These are phyloP conservation scores for Heliamphora pulchella DNA, from an alignment of 179 eudicot genomes.

Conservation along the genomic window DNA sequence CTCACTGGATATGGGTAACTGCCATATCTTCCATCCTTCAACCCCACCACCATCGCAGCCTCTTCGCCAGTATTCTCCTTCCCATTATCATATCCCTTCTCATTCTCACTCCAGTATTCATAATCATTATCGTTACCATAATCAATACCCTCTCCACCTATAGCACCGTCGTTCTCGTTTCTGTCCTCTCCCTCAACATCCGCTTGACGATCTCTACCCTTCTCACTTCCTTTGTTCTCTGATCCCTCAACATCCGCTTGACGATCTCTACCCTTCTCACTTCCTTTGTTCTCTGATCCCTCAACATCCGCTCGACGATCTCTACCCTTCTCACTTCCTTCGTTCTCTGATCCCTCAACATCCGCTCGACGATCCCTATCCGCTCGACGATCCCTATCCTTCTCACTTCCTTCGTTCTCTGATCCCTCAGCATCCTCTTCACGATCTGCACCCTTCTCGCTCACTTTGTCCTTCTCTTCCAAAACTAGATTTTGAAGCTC, in stretches of 20 bases:
- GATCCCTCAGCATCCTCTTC: too few species aligned
- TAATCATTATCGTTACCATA: not conserved
- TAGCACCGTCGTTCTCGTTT: conserved; percentile 1
- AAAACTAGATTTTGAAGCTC: conserved; percentile 14
- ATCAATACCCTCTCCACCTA: not conserved
- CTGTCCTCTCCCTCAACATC: conserved; percentile 13
- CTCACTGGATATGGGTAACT: conserved; percentile 32
- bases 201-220: too few species aligned
- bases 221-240: too few species aligned
- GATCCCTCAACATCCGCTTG: too few species aligned
- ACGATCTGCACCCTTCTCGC: not conserved
- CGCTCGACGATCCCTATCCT: too few species aligned
- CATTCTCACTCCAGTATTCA: not conserved
- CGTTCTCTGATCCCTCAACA: too few species aligned
- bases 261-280: too few species aligned
- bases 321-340: too few species aligned
- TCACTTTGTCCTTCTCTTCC: conserved; percentile 7
- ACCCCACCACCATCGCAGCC: not conserved
- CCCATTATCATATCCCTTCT: not conserved
- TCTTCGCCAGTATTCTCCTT: conserved; percentile 13
- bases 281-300: too few species aligned
- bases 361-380: too few species aligned
- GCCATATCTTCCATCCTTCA: not conserved
- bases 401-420: too few species aligned
- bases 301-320: too few species aligned